phyloP scores from a whole-genome alignment of 495 filamentous ascomycete genomes.

The Penicillium tannophilum region DNA sequence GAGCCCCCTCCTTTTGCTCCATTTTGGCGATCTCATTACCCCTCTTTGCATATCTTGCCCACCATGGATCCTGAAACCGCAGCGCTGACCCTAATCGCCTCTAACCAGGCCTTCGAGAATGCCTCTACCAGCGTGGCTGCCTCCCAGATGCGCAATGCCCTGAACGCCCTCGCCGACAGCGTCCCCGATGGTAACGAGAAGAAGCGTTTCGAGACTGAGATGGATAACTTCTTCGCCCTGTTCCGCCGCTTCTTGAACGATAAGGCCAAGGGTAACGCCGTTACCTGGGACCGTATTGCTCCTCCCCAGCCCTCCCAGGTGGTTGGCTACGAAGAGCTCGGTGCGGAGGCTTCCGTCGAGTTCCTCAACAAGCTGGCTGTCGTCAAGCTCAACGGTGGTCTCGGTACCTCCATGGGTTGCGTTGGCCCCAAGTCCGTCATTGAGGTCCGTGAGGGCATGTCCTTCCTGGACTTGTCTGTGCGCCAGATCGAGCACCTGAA shows the following conservation, averaged over 20 bases:
- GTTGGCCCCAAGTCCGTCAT: constrained; percentile 99
- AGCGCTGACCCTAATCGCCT: constrained; percentile 20
- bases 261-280: constrained; percentile 93
- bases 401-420: constrained; percentile 99
- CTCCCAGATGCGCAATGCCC: constrained; percentile 96
- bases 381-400: constrained; percentile 98
- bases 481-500: constrained; percentile 99
- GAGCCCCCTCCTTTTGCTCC: background rate
- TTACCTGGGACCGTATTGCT: constrained; percentile 95
- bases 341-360: constrained; percentile 81
- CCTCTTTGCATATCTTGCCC: constrained; percentile 3
- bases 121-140: constrained; percentile 97
- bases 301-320: constrained; percentile 91
- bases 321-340: constrained; percentile 84
- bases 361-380: constrained; percentile 98
- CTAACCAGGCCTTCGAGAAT: constrained; percentile 91
- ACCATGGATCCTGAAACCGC: constrained; percentile 6
- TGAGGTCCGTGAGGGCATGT: constrained; percentile 99
- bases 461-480: constrained; percentile 98
- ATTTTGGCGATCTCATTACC: background rate
- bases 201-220: constrained; percentile 96
- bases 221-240: constrained; percentile 99
- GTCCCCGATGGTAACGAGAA: constrained; percentile 81
- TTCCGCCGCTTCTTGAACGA: constrained; percentile 98
- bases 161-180: constrained; percentile 89